Evolutionary conservation across 1,139 yeast species (phyloP), one percentile per base, ranked within the genome.

Genomic region (Zygosaccharomyces sapae): DNA sequence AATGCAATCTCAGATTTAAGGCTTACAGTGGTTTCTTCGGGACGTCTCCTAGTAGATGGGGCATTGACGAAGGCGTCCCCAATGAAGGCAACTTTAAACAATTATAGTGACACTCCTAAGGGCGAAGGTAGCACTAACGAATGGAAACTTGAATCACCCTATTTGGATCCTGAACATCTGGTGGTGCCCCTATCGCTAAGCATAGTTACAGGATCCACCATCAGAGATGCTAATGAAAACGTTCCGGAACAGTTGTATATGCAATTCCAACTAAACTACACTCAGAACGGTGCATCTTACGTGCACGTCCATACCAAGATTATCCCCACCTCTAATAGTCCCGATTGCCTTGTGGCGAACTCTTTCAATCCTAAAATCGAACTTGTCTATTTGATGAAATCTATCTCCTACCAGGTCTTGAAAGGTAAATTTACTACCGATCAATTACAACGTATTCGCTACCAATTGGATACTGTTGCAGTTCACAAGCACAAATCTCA

Each of bases 31-130:
- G 19, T 41, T 10, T 37, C 46, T 13, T 38, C 52, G 4, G 31
- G 22, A 8, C 12, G 44, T n/a, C 40, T 53, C n/a, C 22, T 45
- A 5, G 42, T 51, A 12, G 54, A 53, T 36, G 53, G 55, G 3
- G 44, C 45, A 6, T 29, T 30, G 19, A 48, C 52, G 1, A 36
- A 34, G 9, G 42, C 44, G 6, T 12, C 41, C 10, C 5, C 34
- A n/a, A 12, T 29, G 37, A 18, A 8, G 24, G 31, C 34, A 13
- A n/a, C n/a, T 9, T 16, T 44, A 27, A 33, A 22, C 12, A 39
- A 43, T 18, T 46, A 45, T 22, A 49, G 53, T 30, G 53, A 52
- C 39, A 51, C 55, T 2, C 50, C 52, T 1, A 33, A 41, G 13
- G 55, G 55, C 5, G 44, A 45, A 2, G 49, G 51, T 2, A 41